A percentile compares a stretch with the other conserved stretches of the same genome.
These are phyloP conservation scores for Lignosus rhinocerotis DNA, from an alignment of 1,284 basidiomycete species.

Conservation along the genomic window DNA sequence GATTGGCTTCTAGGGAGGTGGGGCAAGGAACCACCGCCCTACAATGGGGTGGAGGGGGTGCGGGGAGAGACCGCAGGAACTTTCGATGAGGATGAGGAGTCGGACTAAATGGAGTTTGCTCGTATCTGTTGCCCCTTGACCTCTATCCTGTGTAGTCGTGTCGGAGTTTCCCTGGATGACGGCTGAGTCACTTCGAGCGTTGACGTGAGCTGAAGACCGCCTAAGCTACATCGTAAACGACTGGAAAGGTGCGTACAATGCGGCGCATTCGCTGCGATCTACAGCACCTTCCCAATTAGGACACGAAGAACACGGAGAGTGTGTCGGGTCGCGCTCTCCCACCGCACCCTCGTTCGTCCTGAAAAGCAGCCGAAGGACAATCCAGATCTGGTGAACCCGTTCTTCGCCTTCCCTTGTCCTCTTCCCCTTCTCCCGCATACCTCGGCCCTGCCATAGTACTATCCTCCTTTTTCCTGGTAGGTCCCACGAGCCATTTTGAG, in stretches of 20 bases:
- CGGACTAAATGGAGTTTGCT: slow-evolving; percentile 10
- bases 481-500: background rate
- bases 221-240: background rate
- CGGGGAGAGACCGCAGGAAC: slow-evolving; percentile 38
- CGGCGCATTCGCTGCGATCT: background rate
- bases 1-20: slow-evolving; percentile 75
- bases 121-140: background rate
- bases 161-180: background rate
- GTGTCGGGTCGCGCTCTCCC: background rate
- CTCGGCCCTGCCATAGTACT: too few relatives aligned
- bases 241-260: background rate
- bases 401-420: too few relatives aligned
- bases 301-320: too few relatives aligned
- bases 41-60: slow-evolving; percentile 50
- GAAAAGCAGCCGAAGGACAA: background rate
- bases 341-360: background rate
- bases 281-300: background rate
- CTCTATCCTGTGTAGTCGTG: background rate
- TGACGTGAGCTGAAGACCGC: background rate
- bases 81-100: slow-evolving; percentile 39
- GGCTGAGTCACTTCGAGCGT: background rate
- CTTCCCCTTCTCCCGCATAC: background rate
- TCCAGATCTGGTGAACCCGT: too few relatives aligned
- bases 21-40: slow-evolving; percentile 61
- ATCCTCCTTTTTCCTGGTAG: background rate